These are phyloP conservation scores for Diaporthe sp. DNA, from an alignment of 2,329 filamentous ascomycete genomes.

Conservation along the genomic window DNA sequence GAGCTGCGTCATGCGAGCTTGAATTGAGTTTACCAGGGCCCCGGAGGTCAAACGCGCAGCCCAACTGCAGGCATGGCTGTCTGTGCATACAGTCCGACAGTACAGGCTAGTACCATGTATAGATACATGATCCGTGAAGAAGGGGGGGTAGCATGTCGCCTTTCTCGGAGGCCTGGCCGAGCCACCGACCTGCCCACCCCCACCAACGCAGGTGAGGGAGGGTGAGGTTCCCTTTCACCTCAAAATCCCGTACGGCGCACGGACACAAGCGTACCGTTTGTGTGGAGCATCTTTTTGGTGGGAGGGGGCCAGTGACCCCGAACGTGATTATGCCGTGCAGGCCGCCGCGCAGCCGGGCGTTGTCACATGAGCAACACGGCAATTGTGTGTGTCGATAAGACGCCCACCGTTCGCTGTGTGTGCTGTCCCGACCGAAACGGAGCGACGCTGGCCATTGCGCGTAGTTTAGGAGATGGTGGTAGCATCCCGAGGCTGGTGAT, in stretches of 20 bases:
- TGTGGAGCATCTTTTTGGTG: neutral
- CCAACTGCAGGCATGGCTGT: constrained; percentile 6
- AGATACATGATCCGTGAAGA: neutral
- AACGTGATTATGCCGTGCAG: constrained; percentile 12
- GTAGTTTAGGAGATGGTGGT: neutral
- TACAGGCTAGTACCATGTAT: neutral
- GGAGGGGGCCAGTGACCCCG: neutral
- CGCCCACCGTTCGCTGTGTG: neutral
- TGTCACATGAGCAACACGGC: constrained; percentile 27
- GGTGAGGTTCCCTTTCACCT: constrained; percentile 16
- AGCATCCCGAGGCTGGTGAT: constrained; percentile 5
- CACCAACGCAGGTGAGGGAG: constrained; percentile 5
- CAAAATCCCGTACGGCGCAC: constrained; percentile 16
- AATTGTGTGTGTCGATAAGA: neutral
- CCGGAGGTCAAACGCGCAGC: constrained; percentile 12
- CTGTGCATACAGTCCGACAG: neutral
- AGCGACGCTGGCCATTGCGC: neutral
- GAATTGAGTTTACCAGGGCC: constrained; percentile 32
- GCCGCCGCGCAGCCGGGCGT: neutral
- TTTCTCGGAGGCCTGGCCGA: constrained; percentile 24
- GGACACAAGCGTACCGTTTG: constrained; percentile 1
- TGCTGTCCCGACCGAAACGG: neutral
- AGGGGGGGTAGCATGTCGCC: neutral
- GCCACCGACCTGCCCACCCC: neutral
- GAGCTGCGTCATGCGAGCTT: constrained; percentile 31